These are phyloP conservation scores for Phytophthora fragariaefolia DNA, from an alignment of 352 stramenopile genomes.

Conservation along the genomic window DNA sequence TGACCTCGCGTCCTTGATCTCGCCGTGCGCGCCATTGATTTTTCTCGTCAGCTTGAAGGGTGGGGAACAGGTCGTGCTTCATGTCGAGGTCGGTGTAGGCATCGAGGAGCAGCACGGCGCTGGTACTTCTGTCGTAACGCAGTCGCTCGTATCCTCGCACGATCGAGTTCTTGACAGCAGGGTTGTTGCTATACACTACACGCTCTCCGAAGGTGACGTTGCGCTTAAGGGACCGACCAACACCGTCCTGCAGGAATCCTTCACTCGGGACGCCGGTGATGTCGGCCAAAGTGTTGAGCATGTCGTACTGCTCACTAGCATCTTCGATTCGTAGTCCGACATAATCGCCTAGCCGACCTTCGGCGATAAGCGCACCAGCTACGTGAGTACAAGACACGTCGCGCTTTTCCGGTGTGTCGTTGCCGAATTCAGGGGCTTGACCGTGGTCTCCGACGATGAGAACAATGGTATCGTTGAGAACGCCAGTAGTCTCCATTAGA, in stretches of 20 bases:
- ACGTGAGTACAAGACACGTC: slow-evolving; percentile 41
- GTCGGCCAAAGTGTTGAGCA: slow-evolving; percentile 48
- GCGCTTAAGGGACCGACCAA: slow-evolving; percentile 49
- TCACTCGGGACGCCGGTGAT: slow-evolving; percentile 34
- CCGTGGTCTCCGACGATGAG: slow-evolving; percentile 60
- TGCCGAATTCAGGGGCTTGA: slow-evolving; percentile 45
- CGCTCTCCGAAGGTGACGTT: slow-evolving; percentile 35
- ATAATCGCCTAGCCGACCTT: slow-evolving; percentile 35
- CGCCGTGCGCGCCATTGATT: slow-evolving; percentile 24
- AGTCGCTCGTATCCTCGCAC: slow-evolving; percentile 47
- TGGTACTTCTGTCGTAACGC: slow-evolving; percentile 17
- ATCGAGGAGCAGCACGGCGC: slow-evolving; percentile 40
- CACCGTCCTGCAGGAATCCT: slow-evolving; percentile 40
- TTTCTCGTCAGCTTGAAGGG: slow-evolving; percentile 26
- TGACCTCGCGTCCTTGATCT: slow-evolving; percentile 41
- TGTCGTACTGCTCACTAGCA: slow-evolving; percentile 42
- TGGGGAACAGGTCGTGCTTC: slow-evolving; percentile 44
- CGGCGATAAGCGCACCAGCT: slow-evolving; percentile 39
- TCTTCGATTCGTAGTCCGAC: slow-evolving; percentile 36
- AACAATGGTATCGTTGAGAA: slow-evolving; percentile 64
- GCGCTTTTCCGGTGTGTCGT: slow-evolving; percentile 28
- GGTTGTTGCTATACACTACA: slow-evolving; percentile 62
- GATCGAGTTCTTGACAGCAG: slow-evolving; percentile 50
- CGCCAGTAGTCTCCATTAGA: slow-evolving; percentile 38
- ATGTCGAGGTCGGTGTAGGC: slow-evolving; percentile 45